Evolutionary conservation across 148 eudicot species (phyloP).

Genomic region (Rhododendron simsii): DNA sequence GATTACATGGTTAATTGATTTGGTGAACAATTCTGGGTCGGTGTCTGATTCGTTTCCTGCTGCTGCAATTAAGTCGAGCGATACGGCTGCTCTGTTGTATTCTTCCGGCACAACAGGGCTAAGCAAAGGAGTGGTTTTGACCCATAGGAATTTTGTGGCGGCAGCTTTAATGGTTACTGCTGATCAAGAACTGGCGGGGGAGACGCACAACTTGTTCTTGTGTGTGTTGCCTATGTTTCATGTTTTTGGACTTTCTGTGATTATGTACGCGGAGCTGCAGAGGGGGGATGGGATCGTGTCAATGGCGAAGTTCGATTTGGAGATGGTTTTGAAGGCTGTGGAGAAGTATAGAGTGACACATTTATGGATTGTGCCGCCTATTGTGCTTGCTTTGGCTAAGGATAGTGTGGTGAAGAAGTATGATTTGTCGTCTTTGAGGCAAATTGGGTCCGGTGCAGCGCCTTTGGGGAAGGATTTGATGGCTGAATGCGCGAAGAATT

Average conservation of each 20-base stretch:
- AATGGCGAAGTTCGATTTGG: conserved; percentile 56
- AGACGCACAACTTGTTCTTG: conserved; percentile 38
- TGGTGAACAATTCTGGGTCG: conserved; percentile 34
- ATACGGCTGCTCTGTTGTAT: conserved; percentile 58
- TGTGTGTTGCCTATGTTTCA: conserved; percentile 82
- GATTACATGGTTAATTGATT: conserved; percentile 35
- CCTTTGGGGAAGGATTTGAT: conserved; percentile 77
- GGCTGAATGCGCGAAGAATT: conserved; percentile 52
- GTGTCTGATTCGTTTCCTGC: conserved; percentile 24
- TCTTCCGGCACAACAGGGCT: conserved; percentile 76
- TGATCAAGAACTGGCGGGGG: conserved; percentile 56
- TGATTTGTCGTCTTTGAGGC: conserved; percentile 59
- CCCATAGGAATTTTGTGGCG: conserved; percentile 61
- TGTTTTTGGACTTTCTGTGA: conserved; percentile 58
- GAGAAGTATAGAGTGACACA: conserved; percentile 55
- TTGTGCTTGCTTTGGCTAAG: conserved; percentile 69
- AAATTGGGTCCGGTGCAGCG: conserved; percentile 77
- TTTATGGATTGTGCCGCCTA: conserved; percentile 80
- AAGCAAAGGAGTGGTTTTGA: conserved; percentile 68
- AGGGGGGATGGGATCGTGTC: conserved; percentile 52
- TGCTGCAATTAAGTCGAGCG: conserved; percentile 31
- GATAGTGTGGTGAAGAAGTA: conserved; percentile 46
- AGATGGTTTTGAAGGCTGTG: conserved; percentile 46
- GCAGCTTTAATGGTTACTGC: conserved; percentile 39
- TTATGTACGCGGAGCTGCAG: conserved; percentile 55